Percentiles rank a stretch among this genome's conserved stretches.
Conservation (phyloP, 768 basidiomycete species). For the Cytidiella melzeri region DNA sequence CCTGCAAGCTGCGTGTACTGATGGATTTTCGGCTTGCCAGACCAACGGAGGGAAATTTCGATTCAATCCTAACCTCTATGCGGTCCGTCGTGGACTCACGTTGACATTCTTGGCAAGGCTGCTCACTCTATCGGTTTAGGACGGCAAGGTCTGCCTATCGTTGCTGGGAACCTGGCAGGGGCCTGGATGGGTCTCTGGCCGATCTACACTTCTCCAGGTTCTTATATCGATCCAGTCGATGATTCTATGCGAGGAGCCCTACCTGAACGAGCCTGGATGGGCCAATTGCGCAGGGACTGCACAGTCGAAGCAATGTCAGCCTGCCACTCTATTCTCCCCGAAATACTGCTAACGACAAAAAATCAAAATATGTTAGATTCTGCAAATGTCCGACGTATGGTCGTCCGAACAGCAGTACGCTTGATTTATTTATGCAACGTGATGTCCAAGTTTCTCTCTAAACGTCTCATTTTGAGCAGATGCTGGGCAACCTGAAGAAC, state of each 20-base stretch:
- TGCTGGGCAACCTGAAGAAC: constrained; percentile 77
- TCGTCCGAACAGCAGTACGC: constrained; percentile 77
- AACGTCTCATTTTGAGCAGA: constrained; percentile 39
- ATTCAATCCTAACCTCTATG: constrained; percentile 94
- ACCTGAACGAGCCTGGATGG: constrained; percentile 91
- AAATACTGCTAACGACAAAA: not conserved
- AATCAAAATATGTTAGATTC: constrained; percentile 50
- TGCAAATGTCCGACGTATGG: constrained; percentile 90
- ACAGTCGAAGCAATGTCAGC: constrained; percentile 72
- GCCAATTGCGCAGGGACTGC: constrained; percentile 66
- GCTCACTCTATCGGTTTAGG: constrained; percentile 34
- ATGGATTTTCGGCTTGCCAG: too few species aligned
- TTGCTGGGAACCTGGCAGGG: constrained; percentile 90
- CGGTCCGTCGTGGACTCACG: constrained; percentile 39
- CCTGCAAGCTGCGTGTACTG: too few species aligned
- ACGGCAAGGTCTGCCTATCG: constrained; percentile 92
- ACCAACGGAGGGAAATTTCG: constrained; percentile 85
- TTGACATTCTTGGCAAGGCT: not conserved
- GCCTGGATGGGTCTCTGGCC: constrained; percentile 89
- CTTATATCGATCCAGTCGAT: constrained; percentile 94
- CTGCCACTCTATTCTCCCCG: not conserved
- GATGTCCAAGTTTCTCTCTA: constrained; percentile 4
- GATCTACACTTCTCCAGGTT: constrained; percentile 83
- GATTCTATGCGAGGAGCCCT: constrained; percentile 93
- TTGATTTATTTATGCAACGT: not conserved